Conservation (phyloP, 2,329 filamentous ascomycete genomes). For the Fusarium verticillioides region DNA sequence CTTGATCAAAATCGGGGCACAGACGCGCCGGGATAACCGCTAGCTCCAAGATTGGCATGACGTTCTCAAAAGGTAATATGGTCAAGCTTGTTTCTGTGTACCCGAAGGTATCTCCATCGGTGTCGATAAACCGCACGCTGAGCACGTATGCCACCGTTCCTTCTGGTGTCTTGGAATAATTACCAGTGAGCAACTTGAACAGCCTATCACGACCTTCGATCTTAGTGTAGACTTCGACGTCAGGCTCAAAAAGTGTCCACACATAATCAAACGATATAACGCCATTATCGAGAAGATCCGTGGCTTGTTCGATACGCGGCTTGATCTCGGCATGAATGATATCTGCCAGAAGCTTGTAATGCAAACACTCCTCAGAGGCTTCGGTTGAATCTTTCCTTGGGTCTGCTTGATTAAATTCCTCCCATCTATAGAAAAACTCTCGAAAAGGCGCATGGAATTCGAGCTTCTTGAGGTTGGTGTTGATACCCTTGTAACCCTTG, state of each 20-base stretch:
- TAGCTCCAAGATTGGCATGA: conserved; percentile 1
- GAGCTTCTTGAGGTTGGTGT: conserved; percentile 13
- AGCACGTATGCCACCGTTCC: not conserved
- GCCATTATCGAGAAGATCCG: not conserved
- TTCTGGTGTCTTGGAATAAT: not conserved
- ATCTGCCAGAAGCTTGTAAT: conserved; percentile 5
- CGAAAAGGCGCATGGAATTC: conserved; percentile 8
- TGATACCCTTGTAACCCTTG: not conserved
- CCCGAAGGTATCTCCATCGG: conserved; percentile 2
- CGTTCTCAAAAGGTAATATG: not conserved
- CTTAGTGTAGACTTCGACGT: not conserved
- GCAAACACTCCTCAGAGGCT: not conserved
- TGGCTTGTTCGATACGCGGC: conserved; percentile 1
- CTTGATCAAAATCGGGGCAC: not conserved
- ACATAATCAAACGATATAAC: conserved; percentile 18
- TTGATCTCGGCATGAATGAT: conserved; percentile 4
- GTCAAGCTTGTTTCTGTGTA: not conserved
- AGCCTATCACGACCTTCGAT: not conserved
- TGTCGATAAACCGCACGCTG: conserved; percentile 3
- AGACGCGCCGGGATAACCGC: not conserved
- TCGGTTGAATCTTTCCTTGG: accelerated
- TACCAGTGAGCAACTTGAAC: not conserved
- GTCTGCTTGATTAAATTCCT: not conserved
- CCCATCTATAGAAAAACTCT: conserved; percentile 17
- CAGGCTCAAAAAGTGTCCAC: conserved; percentile 13